Evolutionary conservation across 2,329 filamentous ascomycete genomes (phyloP).

Genomic region (Elsinoe necatrix): DNA sequence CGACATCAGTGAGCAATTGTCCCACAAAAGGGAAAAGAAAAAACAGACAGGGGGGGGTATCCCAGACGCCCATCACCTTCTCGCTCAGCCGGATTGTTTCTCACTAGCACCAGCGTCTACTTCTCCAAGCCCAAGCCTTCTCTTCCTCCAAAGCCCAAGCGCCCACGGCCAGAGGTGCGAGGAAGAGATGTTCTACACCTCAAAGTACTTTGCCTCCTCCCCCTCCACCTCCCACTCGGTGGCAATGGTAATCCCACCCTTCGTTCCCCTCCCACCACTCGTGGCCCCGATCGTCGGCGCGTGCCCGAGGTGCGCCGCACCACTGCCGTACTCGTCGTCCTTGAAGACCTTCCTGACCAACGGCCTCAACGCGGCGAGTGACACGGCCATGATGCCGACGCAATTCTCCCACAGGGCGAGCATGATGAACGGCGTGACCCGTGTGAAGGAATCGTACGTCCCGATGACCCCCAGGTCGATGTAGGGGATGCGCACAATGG

Average conservation of each 20-base stretch:
- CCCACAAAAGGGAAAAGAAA: background rate
- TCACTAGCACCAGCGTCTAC: background rate
- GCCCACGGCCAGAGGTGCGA: too few relatives aligned
- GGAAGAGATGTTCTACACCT: too few relatives aligned
- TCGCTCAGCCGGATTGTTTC: background rate
- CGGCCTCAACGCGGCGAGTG: constrained; percentile 10
- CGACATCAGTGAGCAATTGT: background rate
- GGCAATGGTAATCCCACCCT: constrained; percentile 5
- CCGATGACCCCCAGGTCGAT: constrained; percentile 16
- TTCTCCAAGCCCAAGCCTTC: background rate
- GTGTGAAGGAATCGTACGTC: background rate
- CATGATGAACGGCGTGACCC: constrained; percentile 10
- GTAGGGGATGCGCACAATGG: constrained; percentile 22
- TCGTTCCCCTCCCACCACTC: background rate
- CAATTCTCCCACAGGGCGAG: constrained; percentile 12
- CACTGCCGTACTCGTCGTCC: constrained; percentile 5
- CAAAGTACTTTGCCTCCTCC: constrained; percentile 1
- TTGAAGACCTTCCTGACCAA: constrained; percentile 10
- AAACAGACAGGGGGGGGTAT: background rate
- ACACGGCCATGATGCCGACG: constrained; percentile 13
- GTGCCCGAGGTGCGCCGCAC: background rate
- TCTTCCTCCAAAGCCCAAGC: too few relatives aligned
- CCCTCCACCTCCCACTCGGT: constrained; percentile 5
- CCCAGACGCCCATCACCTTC: background rate
- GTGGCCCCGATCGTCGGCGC: background rate